phyloP scores from a whole-genome alignment of 352 stramenopile genomes.

The Globisporangium perplexum region DNA sequence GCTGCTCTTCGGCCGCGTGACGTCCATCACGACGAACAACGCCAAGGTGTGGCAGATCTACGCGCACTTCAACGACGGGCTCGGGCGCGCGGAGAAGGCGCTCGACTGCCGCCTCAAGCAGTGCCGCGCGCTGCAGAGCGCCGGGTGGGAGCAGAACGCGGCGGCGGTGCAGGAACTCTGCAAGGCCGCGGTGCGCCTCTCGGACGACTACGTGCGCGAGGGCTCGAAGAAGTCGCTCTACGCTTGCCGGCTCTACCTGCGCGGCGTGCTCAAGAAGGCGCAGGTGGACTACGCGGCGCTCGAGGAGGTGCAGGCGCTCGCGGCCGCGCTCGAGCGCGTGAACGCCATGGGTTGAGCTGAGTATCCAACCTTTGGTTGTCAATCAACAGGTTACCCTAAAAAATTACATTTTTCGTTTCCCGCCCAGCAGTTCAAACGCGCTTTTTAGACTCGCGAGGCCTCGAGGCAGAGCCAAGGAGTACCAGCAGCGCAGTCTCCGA shows the following conservation, averaged over 20 bases:
- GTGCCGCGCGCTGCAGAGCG: slow-evolving; percentile 62
- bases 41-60: slow-evolving; percentile 82
- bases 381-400: no score
- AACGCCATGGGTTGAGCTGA: slow-evolving; percentile 31
- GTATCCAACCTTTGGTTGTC: neutral
- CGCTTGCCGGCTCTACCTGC: slow-evolving; percentile 69
- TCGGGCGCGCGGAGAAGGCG: slow-evolving; percentile 56
- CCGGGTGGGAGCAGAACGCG: slow-evolving; percentile 65
- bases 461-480: no score
- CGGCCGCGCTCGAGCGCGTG: slow-evolving; percentile 44
- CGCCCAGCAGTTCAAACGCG: neutral
- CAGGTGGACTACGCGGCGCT: slow-evolving; percentile 59
- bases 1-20: slow-evolving; percentile 73
- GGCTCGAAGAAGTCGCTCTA: slow-evolving; percentile 78
- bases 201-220: slow-evolving; percentile 59
- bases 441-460: no score
- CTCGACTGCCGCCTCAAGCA: slow-evolving; percentile 77
- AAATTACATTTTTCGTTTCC: neutral
- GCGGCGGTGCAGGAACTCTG: slow-evolving; percentile 54
- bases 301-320: slow-evolving; percentile 39
- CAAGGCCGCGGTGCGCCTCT: slow-evolving; percentile 38
- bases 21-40: slow-evolving; percentile 72
- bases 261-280: slow-evolving; percentile 71
- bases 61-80: slow-evolving; percentile 72
- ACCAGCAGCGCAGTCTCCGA: neutral